Conservation (phyloP, 495 filamentous ascomycete genomes). For the Aspergillus panamensis region DNA sequence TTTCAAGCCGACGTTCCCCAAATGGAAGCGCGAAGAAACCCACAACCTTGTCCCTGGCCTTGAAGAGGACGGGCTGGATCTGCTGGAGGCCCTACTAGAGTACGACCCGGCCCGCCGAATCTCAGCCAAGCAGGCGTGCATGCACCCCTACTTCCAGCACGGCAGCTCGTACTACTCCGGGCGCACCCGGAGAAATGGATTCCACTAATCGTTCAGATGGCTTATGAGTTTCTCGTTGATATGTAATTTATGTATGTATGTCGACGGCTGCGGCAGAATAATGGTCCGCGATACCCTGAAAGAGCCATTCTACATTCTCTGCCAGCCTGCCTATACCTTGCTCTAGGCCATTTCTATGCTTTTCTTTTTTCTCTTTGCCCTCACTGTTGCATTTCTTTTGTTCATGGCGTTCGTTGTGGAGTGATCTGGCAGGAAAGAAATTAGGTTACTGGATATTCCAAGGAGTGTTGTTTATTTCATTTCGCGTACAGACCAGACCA, state of each 20-base stretch:
- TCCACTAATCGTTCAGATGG: constrained; percentile 27
- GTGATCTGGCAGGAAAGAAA: constrained; percentile 34
- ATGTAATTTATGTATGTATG: constrained; percentile 23
- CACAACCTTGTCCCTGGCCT: constrained; percentile 56
- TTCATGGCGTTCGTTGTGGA: constrained; percentile 40
- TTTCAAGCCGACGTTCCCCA: constrained; percentile 95
- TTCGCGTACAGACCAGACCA: constrained; percentile 16
- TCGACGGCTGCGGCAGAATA: constrained; percentile 10
- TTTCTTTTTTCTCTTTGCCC: constrained; percentile 8
- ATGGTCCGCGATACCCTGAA: no score
- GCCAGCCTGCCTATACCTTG: neutral
- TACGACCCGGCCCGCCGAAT: constrained; percentile 94
- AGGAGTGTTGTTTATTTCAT: constrained; percentile 23
- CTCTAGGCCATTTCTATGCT: constrained; percentile 5
- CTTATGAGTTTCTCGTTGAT: constrained; percentile 10
- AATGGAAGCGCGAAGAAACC: constrained; percentile 76
- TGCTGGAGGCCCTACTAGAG: constrained; percentile 86
- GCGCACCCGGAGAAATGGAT: constrained; percentile 42
- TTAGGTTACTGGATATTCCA: constrained; percentile 33
- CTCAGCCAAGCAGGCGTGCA: constrained; percentile 90
- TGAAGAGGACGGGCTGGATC: constrained; percentile 76
- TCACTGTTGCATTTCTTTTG: constrained; percentile 26
- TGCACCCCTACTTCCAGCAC: constrained; percentile 88
- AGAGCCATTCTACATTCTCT: neutral
- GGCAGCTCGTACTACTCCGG: constrained; percentile 54